Conservation (phyloP, 805 yeast genomes). For the Teunomyces gatunensis region DNA sequence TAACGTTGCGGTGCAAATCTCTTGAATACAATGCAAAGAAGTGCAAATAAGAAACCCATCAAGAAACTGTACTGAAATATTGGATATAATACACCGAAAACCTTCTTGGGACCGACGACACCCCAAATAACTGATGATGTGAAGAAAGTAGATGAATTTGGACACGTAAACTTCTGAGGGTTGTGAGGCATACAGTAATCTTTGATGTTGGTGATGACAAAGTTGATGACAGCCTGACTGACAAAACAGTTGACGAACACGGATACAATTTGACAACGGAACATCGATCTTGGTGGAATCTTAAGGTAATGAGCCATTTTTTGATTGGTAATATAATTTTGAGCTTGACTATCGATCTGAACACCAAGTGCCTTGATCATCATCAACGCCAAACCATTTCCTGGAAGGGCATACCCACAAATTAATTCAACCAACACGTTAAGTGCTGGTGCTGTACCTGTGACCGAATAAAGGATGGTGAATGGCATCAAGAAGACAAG, state of each 20-base stretch:
- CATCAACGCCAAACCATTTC: conserved; percentile 36
- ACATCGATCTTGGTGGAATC: conserved; percentile 61
- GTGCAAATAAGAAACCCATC: conserved; percentile 29
- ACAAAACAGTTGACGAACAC: conserved; percentile 20
- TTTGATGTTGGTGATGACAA: conserved; percentile 13
- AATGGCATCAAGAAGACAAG: conserved; percentile 33
- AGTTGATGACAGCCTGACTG: conserved; percentile 21
- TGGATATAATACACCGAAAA: conserved; percentile 32
- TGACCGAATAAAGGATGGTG: conserved; percentile 25
- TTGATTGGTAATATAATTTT: conserved; percentile 52
- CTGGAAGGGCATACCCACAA: conserved; percentile 37
- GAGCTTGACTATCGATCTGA: conserved; percentile 56
- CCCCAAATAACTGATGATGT: conserved; percentile 67
- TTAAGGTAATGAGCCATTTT: conserved; percentile 66
- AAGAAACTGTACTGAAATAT: conserved; percentile 33
- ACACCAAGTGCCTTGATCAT: conserved; percentile 60
- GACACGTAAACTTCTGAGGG: conserved; percentile 29
- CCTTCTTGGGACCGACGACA: conserved; percentile 39
- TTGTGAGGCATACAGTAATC: conserved; percentile 21
- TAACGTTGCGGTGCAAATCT: conserved; percentile 14
- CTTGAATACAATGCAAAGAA: conserved; percentile 17
- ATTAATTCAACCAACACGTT: conserved; percentile 38
- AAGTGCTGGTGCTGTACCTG: conserved; percentile 32
- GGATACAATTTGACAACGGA: conserved; percentile 35
- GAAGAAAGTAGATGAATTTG: conserved; percentile 36